phyloP scores from a whole-genome alignment of 2,329 filamentous ascomycete species.

The Sporothrix brunneoviolacea region DNA sequence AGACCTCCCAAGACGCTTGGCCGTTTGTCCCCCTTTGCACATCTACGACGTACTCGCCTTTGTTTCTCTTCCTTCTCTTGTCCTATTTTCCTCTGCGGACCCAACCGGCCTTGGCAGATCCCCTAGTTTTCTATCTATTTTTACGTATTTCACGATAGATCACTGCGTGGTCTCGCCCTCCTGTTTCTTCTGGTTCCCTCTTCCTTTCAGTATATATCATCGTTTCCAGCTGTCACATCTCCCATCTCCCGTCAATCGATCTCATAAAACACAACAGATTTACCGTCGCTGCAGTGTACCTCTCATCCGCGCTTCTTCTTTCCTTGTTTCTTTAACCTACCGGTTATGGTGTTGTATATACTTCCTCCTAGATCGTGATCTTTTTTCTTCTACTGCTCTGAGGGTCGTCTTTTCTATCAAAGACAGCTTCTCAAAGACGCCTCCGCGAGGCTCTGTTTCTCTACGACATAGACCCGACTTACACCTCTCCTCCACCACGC shows the following conservation, averaged over 20 bases:
- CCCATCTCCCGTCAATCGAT: background rate
- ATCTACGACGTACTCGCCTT: background rate
- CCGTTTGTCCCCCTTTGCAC: conserved; percentile 6
- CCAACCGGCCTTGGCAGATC: conserved; percentile 4
- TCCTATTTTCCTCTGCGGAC: background rate
- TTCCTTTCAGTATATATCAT: background rate
- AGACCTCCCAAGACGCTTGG: conserved; percentile 13
- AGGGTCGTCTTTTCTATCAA: no score
- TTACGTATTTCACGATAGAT: background rate
- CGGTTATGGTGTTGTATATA: background rate
- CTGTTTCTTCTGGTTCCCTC: background rate
- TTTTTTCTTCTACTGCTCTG: background rate
- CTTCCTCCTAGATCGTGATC: background rate
- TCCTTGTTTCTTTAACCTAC: no score
- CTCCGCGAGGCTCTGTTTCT: no score
- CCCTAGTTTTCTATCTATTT: background rate
- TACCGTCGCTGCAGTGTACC: background rate
- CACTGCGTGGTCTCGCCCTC: background rate
- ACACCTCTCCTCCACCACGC: background rate
- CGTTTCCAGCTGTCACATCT: background rate
- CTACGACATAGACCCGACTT: no score
- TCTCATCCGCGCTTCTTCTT: background rate
- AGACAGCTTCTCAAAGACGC: no score
- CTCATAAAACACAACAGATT: conserved; percentile 1
- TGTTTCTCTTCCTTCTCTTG: background rate